Base-by-base conservation (phyloP, 2,329 filamentous ascomycete genomes). In the Fusarium pseudocircinatum region DNA sequence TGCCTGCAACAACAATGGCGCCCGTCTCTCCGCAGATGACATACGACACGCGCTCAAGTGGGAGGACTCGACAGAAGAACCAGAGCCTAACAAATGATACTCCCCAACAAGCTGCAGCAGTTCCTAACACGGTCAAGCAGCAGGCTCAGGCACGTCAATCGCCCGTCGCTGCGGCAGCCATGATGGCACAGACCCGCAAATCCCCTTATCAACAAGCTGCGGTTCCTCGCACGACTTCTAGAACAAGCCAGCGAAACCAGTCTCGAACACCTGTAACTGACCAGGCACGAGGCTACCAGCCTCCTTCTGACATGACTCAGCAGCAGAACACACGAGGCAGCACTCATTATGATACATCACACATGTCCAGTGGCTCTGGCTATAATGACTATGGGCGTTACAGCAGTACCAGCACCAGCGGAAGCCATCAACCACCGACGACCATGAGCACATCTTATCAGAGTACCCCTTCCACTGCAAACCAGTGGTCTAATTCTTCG, bases 161-260 rank as follows among this genome's bases (percentile, higher is more conserved):
- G 24, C 76, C 78, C 6, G 73, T 70, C 13, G 60, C 67, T 28
- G 58, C 76, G 5, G 56, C 83, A 76, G 70, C 79, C 71, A 70
- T 82, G 78, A 73, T 79, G 46, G 66, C 80, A 1, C 76, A 78
- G 5, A 75, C 77, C 14, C 80, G 79, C 42, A 75, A 74, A 36
- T 83, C 82, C 22, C 79, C 80, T 1, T 79, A 80, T 36, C 78
- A 81, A 65, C 68, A 77, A 39, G 60, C 66, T 49, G 64, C 72
- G 40, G 66, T 70, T 30, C 66, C 80, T 58, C 76, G 78, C 30
- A 73, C 79, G 16, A 78, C 78, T 63, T 83, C 83, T 18, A 76
- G 80, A 58, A 81, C 82, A 49, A 77, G 79, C 6, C 81, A 82
- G n/a, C 79, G 80, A 46, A 66, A 77, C 3, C 79, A 82, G 60